phyloP scores from a whole-genome alignment of 306 rosid species.

The Fragaria ananassa region DNA sequence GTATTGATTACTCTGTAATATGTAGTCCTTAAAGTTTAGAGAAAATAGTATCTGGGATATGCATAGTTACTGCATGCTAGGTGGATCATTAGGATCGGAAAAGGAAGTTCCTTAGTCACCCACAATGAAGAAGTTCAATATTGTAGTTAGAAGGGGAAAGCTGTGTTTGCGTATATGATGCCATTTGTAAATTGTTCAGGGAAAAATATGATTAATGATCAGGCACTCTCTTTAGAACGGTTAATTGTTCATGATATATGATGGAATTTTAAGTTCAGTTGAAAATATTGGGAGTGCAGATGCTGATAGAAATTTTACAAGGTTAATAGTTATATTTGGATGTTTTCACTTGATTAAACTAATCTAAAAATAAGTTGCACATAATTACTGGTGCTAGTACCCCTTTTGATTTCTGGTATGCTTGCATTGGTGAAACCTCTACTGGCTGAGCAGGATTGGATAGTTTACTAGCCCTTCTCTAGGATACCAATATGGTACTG shows the following conservation, averaged over 20 bases:
- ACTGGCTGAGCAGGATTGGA: neutral
- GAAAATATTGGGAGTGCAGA: neutral
- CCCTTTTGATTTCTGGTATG: neutral
- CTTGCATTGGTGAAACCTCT: neutral
- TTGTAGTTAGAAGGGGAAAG: neutral
- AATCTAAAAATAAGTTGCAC: neutral
- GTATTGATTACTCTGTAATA: neutral
- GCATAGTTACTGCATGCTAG: neutral
- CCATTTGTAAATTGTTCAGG: neutral
- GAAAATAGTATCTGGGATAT: neutral
- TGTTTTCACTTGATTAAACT: neutral
- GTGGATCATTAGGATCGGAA: neutral
- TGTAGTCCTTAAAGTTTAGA: neutral
- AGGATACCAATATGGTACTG: neutral
- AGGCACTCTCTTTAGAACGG: neutral
- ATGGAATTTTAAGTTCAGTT: neutral
- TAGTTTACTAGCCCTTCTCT: neutral
- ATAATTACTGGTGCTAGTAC: neutral
- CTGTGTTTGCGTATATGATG: neutral
- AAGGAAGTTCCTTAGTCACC: neutral
- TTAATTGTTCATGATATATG: neutral
- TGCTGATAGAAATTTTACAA: neutral
- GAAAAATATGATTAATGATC: neutral
- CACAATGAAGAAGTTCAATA: neutral
- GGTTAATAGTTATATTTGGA: neutral